Evolutionary conservation across 2,329 filamentous ascomycete species (phyloP), one percentile per base, ranked within the genome.

Genomic region (Periglandula ipomoeae): DNA sequence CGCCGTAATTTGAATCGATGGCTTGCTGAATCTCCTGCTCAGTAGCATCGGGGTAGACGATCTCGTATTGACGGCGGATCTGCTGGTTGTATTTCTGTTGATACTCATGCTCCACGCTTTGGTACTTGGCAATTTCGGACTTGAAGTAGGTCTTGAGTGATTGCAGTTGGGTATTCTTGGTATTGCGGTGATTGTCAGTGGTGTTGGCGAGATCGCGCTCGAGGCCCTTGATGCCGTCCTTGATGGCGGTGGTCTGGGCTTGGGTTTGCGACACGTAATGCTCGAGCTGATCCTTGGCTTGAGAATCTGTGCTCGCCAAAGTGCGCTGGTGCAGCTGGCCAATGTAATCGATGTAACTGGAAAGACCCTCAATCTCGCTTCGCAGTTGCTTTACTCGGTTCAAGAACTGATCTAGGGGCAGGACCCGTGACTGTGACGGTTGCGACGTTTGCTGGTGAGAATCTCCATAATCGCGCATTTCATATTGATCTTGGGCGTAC

Each of bases 11-110:
- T 47, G 80, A 73, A 56, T 87, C 74, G 22, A 81, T 72, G 3
- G 85, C 85, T 63, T 87, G 72, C 44, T 75, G 70, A 3, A 90
- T 82, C 66, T 91, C 84, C 1, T 76, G 71, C 51, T 89, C 85
- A 44, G 77, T 78, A n/a, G 87, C 87, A 40, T 89, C 82, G 46
- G 87, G 87, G 63, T 89, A 88, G 56, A 89, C 85, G 61, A 91
- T 89, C 49, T 81, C 76, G 67, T 87, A 90, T 67, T 93, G 87
- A 59, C 87, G 78, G 50, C 81, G 80, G 61, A 91, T 88, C 65
- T 89, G 85, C 54, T 89, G 84, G 52, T 83, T 78, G 65, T 89
- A 89, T 55, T 82, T 74, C 61, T 79, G 74, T 61, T 79, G 76
- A 70, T 88, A 90, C 41, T 77, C 74, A 51, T 77, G 72, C 72